These are phyloP conservation scores for Ophiostoma populinum DNA, from an alignment of 2,329 filamentous ascomycete species.

Conservation along the genomic window DNA sequence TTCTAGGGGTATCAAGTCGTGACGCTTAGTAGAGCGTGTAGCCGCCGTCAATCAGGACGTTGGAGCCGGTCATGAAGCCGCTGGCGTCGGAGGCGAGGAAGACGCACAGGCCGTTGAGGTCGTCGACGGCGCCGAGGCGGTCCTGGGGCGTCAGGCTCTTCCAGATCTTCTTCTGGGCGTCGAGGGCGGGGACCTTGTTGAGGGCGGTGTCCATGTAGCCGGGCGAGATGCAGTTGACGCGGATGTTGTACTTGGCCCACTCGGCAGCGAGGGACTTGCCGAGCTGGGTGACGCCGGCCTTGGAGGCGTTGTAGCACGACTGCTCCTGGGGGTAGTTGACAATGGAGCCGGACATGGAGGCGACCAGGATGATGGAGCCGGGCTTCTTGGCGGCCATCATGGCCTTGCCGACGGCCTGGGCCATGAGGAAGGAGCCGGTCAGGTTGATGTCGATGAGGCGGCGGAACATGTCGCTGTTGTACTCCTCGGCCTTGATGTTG, in stretches of 20 bases:
- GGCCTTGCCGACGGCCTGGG: constrained; percentile 50
- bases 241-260: constrained; percentile 67
- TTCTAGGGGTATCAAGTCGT: constrained; percentile 7
- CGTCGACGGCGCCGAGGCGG: constrained; percentile 54
- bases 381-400: constrained; percentile 59
- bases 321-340: constrained; percentile 81
- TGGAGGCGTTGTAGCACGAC: constrained; percentile 69
- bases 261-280: constrained; percentile 69
- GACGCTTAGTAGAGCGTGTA: constrained; percentile 32
- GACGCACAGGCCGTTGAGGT: constrained; percentile 61
- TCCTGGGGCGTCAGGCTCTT: constrained; percentile 55
- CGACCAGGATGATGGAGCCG: constrained; percentile 59
- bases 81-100: constrained; percentile 60
- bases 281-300: constrained; percentile 63
- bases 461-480: constrained; percentile 61
- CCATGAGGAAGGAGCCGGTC: constrained; percentile 61
- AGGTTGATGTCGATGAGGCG: constrained; percentile 70
- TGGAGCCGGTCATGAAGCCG: constrained; percentile 61
- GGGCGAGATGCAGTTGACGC: constrained; percentile 70
- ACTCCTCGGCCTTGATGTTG: constrained; percentile 67
- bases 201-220: constrained; percentile 78
- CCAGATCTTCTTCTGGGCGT: constrained; percentile 73
- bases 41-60: constrained; percentile 54
- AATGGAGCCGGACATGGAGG: constrained; percentile 67
- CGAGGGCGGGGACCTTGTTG: constrained; percentile 60